Percentiles rank a stretch among this genome's conserved stretches.
phyloP scores from a whole-genome alignment of 2,329 filamentous ascomycete genomes.

The Chrysosporium keratinophilum region DNA sequence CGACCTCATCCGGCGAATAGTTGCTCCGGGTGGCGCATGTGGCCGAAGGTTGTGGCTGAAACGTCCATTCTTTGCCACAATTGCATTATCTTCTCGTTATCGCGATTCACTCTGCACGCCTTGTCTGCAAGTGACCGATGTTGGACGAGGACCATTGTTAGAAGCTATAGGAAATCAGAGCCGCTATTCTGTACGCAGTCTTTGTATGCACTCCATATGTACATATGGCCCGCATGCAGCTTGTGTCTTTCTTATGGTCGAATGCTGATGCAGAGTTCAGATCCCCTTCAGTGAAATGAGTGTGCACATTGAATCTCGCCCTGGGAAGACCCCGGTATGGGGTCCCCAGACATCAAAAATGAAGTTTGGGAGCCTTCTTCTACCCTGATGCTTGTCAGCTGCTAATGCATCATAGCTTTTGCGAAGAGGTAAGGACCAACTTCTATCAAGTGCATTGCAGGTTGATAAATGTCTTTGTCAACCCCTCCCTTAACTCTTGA shows the following conservation, averaged over 20 bases:
- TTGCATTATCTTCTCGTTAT: background rate
- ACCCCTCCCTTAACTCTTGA: background rate
- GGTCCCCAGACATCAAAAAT: constrained; percentile 15
- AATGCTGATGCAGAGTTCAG: background rate
- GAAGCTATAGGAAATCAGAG: background rate
- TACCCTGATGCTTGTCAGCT: background rate
- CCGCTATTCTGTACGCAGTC: background rate
- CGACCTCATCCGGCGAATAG: constrained; percentile 6
- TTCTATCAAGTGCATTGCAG: background rate
- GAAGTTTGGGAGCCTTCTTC: constrained; percentile 8
- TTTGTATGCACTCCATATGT: background rate
- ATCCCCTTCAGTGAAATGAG: constrained; percentile 3
- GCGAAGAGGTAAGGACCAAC: constrained; percentile 12
- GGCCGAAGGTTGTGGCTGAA: background rate
- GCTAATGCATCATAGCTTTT: constrained; percentile 12
- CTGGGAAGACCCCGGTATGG: constrained; percentile 7
- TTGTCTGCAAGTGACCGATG: background rate
- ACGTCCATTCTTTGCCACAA: background rate
- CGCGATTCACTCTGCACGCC: background rate
- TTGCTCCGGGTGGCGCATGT: background rate
- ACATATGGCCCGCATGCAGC: background rate
- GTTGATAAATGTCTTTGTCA: background rate
- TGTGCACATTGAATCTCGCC: constrained; percentile 11
- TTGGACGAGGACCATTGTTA: no score
- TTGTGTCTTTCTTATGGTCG: no score